phyloP scores from a whole-genome alignment of 1,284 basidiomycete species.

The Sporisorium graminicola region DNA sequence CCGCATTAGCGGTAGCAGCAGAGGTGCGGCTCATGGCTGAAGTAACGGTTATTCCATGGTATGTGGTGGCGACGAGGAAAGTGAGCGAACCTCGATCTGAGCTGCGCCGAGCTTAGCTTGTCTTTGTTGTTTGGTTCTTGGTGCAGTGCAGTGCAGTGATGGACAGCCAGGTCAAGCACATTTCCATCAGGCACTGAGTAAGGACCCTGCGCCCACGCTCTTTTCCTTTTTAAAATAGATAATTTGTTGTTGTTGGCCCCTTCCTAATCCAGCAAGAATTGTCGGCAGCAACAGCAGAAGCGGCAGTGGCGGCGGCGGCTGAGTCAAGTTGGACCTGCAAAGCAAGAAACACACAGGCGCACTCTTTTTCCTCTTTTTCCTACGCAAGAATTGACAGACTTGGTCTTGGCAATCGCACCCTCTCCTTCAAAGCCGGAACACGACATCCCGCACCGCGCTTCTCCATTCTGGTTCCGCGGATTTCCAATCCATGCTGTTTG shows the following conservation, averaged over 20 bases:
- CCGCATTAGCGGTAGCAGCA: constrained; percentile 23
- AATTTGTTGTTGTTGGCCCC: no score
- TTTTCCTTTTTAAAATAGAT: no score
- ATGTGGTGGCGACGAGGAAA: not conserved
- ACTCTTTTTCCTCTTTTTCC: not conserved
- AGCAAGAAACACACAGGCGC: not conserved
- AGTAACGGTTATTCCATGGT: not conserved
- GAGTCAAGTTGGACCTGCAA: no score
- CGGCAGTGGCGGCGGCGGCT: no score
- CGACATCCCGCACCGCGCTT: not conserved
- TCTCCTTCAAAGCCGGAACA: not conserved
- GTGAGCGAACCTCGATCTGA: not conserved
- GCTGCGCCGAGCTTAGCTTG: no score
- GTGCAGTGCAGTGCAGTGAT: no score
- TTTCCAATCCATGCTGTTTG: not conserved
- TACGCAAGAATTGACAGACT: not conserved
- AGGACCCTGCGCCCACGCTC: not conserved
- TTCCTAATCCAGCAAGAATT: no score
- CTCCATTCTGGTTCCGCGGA: not conserved
- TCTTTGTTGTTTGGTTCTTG: no score
- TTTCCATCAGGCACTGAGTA: not conserved
- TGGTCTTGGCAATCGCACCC: not conserved
- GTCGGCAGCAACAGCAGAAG: no score
- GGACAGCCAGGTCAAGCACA: not conserved
- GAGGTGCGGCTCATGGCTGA: constrained; percentile 13